These are phyloP conservation scores for Grigorovia humatica DNA, from an alignment of 805 yeast genomes.

Conservation along the genomic window DNA sequence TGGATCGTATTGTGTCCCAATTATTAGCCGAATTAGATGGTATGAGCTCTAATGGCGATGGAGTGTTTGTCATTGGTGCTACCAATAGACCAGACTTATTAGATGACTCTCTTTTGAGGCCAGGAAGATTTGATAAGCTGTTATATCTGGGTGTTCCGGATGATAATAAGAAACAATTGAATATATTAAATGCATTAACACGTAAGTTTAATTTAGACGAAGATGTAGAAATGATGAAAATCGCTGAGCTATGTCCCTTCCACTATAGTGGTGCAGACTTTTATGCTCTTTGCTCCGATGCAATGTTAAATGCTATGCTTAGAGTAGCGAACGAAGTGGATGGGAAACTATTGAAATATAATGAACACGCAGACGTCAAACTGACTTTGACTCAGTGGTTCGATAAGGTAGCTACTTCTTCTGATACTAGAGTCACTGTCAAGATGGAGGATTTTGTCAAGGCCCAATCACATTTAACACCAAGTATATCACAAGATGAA, in stretches of 20 bases:
- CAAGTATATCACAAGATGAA: conserved; percentile 85
- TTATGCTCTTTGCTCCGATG: conserved; percentile 90
- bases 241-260: conserved; percentile 70
- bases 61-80: conserved; percentile 98
- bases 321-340: conserved; percentile 75
- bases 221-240: conserved; percentile 43
- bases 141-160: conserved; percentile 88
- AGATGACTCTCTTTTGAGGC: conserved; percentile 88
- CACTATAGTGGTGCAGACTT: conserved; percentile 98
- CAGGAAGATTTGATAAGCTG: conserved; percentile 94
- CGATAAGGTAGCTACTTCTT: conserved; percentile 59
- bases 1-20: conserved; percentile 97
- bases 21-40: conserved; percentile 92
- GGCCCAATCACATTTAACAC: conserved; percentile 61
- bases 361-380: conserved; percentile 33
- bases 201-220: conserved; percentile 61
- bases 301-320: conserved; percentile 94
- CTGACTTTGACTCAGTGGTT: conserved; percentile 83
- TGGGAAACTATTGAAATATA: conserved; percentile 43
- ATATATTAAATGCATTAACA: conserved; percentile 79
- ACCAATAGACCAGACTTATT: conserved; percentile 92
- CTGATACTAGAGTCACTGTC: conserved; percentile 63
- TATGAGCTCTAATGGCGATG: conserved; percentile 73
- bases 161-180: conserved; percentile 78
- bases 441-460: conserved; percentile 63